Base-by-base conservation (phyloP, 768 basidiomycete species). In the Auriscalpium orientale region DNA sequence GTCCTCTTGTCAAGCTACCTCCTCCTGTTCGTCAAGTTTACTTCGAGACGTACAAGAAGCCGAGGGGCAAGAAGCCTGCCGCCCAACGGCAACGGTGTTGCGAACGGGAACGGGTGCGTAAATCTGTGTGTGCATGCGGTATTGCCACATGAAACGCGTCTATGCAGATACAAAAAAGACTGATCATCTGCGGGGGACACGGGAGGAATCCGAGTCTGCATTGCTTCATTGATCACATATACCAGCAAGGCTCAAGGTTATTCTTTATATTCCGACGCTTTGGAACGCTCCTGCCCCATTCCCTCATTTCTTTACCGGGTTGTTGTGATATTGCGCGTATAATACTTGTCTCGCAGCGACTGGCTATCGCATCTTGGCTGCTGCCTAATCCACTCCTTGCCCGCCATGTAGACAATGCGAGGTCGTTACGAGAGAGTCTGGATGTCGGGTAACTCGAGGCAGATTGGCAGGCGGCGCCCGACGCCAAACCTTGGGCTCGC, bases 21-120 rank as follows among this genome's bases (percentile, higher is more conserved):
- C 53, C 81, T 85, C 64, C 82, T 99, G 56, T 98, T 99, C 79
- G 91, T 98, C 79, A 91, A 92, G 71, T 93, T 93, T 93, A 93
- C 73, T 79, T 91, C 66, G 82, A 86, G 69, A 90, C 89, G 33
- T 90, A 91, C 76, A 84, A 84, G 75, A 85, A 84, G 68, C 80
- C 85, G 36, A 64, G 62, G 58, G 65, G 47, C 72, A 76, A 64
- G 71, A 71, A 66, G 64, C 21, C 56, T 9, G 49, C 60, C 54
- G 62, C 70, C n/a, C 9, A 79, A 79, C 56, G 71, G 73, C 43
- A 82, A 80, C 67, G 80, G 80, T 53, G 66, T 72, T 43, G 76
- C 75, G 34, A 72, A 72, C 54, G 70, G 68, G 34, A 65, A 65
- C 55, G 68, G 64, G 70, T 74, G 60, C 16, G 68, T 51, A 40